Base-by-base conservation (phyloP, 2,329 filamentous ascomycete genomes). In the Albophoma yamanashiensis region DNA sequence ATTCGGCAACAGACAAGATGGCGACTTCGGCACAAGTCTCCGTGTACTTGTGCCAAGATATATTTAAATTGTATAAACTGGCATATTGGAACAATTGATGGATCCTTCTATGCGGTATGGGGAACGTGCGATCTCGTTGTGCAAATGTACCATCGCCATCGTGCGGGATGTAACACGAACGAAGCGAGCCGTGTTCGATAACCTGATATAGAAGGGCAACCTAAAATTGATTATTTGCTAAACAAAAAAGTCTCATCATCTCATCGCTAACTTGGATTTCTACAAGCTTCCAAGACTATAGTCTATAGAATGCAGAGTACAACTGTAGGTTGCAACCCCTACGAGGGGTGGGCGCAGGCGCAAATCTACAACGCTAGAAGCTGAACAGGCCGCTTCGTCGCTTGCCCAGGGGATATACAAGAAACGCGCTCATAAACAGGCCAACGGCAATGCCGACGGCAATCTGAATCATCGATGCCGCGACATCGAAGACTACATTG, bases 401-500 rank as follows among this genome's bases (percentile, higher is more conserved):
- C 67, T 80, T 81, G 45, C 78, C 78, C 40, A 80, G 69, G 7
- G 79, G 79, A 62, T 80, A 81, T 7, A 81, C 70, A 27, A 81
- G 66, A 39, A 81, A 67, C 2, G 78, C 77, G 60, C 78, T 79
- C 62, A 81, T 66, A 61, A 81, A 81, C 8, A 81, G 68, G 3
- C 79, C 79, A 14, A 80, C 75, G 7, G 78, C 78, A 57, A 81
- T 80, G 17, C 79, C 79, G 62, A 80, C 79, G 17, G 79, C 79
- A 60, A 81, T 79, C 66, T 81, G 77, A 45, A 81, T 78, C 79
- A 81, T 81, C 38, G 75, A 77, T 1, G 75, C 77, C 15, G 76
- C 78, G 14, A 79, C 76, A 31, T 75, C 74, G 62, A 78, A 79
- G 6, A 78, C 72, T 34, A 78, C 70, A 6, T 4, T 38, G 4